These are phyloP conservation scores for Neurospora tetraspora DNA, from an alignment of 495 filamentous ascomycete genomes.

Conservation along the genomic window DNA sequence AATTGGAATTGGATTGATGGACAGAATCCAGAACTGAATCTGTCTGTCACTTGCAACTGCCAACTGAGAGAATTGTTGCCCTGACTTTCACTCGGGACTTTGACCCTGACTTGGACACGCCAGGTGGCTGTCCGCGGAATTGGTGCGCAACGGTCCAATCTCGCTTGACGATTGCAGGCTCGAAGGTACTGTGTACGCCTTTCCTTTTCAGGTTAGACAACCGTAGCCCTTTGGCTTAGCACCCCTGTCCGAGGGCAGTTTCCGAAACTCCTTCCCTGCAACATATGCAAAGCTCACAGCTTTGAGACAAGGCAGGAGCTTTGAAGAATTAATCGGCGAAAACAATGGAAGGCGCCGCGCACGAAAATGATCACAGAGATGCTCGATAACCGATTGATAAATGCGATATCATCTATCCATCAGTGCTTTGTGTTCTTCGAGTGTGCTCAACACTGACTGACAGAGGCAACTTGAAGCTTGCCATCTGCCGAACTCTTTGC, in stretches of 20 bases:
- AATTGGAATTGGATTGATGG: background rate
- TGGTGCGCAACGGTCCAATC: conserved; percentile 21
- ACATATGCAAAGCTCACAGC: background rate
- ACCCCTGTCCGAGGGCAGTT: conserved; percentile 13
- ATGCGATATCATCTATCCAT: background rate
- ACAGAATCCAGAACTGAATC: background rate
- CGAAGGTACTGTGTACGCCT: conserved; percentile 10
- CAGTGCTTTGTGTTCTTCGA: background rate
- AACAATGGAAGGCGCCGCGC: background rate
- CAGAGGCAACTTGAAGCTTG: background rate
- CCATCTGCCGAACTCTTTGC: background rate
- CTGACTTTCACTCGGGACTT: background rate
- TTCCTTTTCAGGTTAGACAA: conserved; percentile 19
- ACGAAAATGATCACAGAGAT: background rate
- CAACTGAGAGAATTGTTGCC: background rate
- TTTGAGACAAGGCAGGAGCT: background rate
- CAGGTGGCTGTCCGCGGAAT: conserved; percentile 10
- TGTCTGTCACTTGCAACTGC: background rate
- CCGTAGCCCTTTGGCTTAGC: background rate
- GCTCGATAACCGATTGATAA: background rate
- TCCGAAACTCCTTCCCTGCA: background rate
- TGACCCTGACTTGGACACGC: background rate
- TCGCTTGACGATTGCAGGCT: conserved; percentile 23
- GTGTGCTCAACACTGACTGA: background rate
- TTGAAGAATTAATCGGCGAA: background rate